Percentiles rank a stretch among this genome's conserved stretches.
Conservation (phyloP, 2,329 filamentous ascomycete genomes). For the Dactylellina drechsleri region DNA sequence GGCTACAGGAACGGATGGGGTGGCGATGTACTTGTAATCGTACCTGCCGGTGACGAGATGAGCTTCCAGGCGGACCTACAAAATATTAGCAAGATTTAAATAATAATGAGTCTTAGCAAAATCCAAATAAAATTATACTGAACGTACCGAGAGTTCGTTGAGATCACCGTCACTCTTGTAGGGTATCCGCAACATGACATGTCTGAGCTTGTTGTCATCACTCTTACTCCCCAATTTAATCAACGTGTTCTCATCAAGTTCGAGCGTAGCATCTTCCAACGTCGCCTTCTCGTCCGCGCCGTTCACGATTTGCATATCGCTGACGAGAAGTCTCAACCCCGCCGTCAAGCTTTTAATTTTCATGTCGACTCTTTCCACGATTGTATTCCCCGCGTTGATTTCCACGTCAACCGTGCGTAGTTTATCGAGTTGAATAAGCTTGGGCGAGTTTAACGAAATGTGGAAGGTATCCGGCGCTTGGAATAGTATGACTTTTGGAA, state of each 20-base stretch:
- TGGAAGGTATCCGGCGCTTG: constrained; percentile 76
- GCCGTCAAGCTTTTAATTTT: constrained; percentile 73
- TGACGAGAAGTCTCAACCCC: constrained; percentile 72
- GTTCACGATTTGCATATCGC: constrained; percentile 68
- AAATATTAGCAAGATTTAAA: background rate
- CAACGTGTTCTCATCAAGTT: constrained; percentile 48
- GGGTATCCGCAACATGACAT: constrained; percentile 57
- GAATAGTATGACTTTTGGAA: constrained; percentile 76
- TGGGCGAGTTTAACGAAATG: constrained; percentile 72
- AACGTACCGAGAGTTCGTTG: constrained; percentile 82
- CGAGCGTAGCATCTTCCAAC: constrained; percentile 56
- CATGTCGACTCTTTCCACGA: constrained; percentile 70
- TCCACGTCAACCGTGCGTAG: constrained; percentile 80
- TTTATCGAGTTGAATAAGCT: constrained; percentile 80
- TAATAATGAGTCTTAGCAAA: constrained; percentile 64
- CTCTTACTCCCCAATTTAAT: constrained; percentile 48
- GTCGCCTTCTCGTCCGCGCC: constrained; percentile 61
- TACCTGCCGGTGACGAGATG: constrained; percentile 23
- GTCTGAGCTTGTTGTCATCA: constrained; percentile 57
- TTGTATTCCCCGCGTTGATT: constrained; percentile 78
- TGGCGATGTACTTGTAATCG: constrained; percentile 42
- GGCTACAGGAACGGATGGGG: constrained; percentile 70
- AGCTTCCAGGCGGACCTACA: constrained; percentile 60
- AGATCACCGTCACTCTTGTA: constrained; percentile 61
- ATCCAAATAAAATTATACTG: constrained; percentile 70